phyloP scores from a whole-genome alignment of 2,329 filamentous ascomycete genomes.

The Drechslerella dactyloides region DNA sequence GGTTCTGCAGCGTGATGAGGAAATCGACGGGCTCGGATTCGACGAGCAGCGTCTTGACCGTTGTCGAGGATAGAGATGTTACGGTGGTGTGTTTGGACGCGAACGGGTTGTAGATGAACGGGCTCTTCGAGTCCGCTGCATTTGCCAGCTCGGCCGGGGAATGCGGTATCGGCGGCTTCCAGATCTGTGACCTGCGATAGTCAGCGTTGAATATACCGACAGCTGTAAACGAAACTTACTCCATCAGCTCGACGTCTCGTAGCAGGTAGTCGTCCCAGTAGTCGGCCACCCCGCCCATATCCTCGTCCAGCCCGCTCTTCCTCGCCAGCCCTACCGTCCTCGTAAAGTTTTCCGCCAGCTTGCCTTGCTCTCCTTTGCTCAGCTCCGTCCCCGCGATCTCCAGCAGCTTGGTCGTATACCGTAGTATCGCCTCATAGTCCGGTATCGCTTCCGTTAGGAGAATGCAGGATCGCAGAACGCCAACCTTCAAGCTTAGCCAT shows the following conservation, averaged over 20 bases:
- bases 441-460: slow-evolving; percentile 92
- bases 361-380: slow-evolving; percentile 79
- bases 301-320: slow-evolving; percentile 71
- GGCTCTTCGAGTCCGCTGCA: slow-evolving; percentile 66
- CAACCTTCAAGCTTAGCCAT: slow-evolving; percentile 78
- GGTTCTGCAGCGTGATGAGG: slow-evolving; percentile 85
- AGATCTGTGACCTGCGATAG: slow-evolving; percentile 50
- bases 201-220: slow-evolving; percentile 2
- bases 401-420: slow-evolving; percentile 82
- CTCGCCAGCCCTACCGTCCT: slow-evolving; percentile 80
- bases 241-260: slow-evolving; percentile 71
- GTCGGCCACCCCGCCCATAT: slow-evolving; percentile 68
- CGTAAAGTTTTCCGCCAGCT: slow-evolving; percentile 82
- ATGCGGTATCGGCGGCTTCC: slow-evolving; percentile 70
- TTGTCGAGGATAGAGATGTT: slow-evolving; percentile 65
- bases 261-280: slow-evolving; percentile 98
- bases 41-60: slow-evolving; percentile 67
- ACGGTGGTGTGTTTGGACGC: slow-evolving; percentile 69
- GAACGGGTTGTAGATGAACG: slow-evolving; percentile 96
- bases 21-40: slow-evolving; percentile 79
- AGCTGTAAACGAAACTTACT: slow-evolving; percentile 31
- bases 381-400: slow-evolving; percentile 80
- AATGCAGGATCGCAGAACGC: slow-evolving; percentile 86
- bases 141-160: slow-evolving; percentile 62
- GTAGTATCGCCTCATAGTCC: slow-evolving; percentile 87